Conservation (phyloP, 2,329 filamentous ascomycete species). For the Cladophialophora yegresii region DNA sequence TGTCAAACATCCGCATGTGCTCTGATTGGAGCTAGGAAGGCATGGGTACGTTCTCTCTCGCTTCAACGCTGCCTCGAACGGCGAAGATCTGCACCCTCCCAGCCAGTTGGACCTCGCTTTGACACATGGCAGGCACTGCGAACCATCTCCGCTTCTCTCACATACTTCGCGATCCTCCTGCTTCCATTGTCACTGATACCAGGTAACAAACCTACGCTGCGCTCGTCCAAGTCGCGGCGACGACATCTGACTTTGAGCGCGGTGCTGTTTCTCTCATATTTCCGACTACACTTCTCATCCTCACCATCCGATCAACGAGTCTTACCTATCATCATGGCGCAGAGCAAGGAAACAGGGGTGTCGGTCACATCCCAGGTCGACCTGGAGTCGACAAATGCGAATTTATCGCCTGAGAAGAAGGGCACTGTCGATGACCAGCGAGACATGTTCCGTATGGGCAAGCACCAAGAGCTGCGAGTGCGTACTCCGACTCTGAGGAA, state of each 20-base stretch:
- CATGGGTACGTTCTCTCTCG: conserved; percentile 8
- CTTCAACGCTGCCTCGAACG: conserved; percentile 9
- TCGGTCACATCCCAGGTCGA: conserved; percentile 30
- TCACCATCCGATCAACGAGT: background rate
- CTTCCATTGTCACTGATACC: background rate
- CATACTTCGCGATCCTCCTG: background rate
- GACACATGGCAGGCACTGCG: conserved; percentile 23
- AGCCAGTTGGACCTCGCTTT: conserved; percentile 18
- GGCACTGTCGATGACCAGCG: conserved; percentile 40
- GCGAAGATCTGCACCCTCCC: conserved; percentile 18
- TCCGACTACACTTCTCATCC: background rate
- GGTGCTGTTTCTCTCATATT: background rate
- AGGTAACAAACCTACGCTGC: background rate
- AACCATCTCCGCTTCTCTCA: conserved; percentile 4
- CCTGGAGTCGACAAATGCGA: conserved; percentile 26
- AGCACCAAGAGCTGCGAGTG: conserved; percentile 41
- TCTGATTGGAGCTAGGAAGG: background rate
- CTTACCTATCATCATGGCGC: conserved; percentile 28
- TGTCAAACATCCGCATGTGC: background rate
- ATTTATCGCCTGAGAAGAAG: conserved; percentile 35
- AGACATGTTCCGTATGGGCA: conserved; percentile 43
- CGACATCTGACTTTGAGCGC: conserved; percentile 1
- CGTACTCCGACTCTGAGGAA: background rate
- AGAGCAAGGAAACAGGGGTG: conserved; percentile 24
- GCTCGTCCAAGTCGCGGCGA: background rate